Base-by-base conservation (phyloP, 306 rosid genomes). In the Rosa lucieae region DNA sequence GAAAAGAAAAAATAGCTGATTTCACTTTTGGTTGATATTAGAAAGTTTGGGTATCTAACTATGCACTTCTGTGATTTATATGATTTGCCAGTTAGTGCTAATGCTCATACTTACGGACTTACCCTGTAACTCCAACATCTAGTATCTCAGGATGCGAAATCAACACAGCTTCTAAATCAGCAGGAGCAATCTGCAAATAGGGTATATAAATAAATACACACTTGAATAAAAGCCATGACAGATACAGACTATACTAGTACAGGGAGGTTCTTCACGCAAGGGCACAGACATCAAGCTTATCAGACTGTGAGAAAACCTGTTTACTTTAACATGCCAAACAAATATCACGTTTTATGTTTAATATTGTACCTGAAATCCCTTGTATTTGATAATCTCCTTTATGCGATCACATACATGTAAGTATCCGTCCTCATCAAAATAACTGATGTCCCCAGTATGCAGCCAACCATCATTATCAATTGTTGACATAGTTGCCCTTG, bases 371-470 rank as follows among this genome's bases (percentile, higher is more conserved):
- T 92, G 98, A 90, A 84, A 95, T 67, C 97, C 99, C 82, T 92
- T 95, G 85, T 92, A 95, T 82, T 95, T 95, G 89, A 95, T 95
- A 5, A 88, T 83, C 77, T 95, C 99, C 84, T 95, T 95, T 86
- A 92, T 77, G n/a, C 99, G 94, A 74, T 91, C 97, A 68, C 80
- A 47, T 70, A 92, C 58, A 82, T 86, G 26, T 52, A 95, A 49
- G 84, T 91, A 91, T 51, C 99, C 96, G 18, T 88, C 89, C 79
- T 79, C 74, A 84, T 92, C 96, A 88, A 95, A 90, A 80, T 80
- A 88, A 59, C 82, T 97, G 51, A 91, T 73, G 76, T 92, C 98
- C 74, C 94, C 98, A 3, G 96, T 91, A 51, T 77, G 96, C 32
- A 92, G 80, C 99, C 99, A 95, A 70, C 90, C 92, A 65, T 89